Conservation (phyloP, 2,329 filamentous ascomycete genomes). For the Colletotrichum lindemuthianum region DNA sequence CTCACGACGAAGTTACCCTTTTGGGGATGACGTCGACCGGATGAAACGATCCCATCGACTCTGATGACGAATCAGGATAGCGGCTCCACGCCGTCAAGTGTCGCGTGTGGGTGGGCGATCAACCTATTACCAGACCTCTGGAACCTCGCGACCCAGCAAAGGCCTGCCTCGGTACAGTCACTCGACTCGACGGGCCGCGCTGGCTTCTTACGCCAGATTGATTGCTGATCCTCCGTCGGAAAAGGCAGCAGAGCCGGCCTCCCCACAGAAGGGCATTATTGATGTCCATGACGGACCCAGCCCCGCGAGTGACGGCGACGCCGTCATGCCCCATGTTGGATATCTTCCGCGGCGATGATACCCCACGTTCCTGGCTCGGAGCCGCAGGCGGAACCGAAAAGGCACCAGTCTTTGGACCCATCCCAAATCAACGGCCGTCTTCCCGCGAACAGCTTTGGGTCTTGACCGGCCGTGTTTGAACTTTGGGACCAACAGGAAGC, state of each 20-base stretch:
- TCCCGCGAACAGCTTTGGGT: constrained; percentile 6
- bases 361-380: background rate
- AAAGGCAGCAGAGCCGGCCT: too few species aligned
- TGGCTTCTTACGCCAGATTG: too few species aligned
- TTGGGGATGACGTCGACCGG: background rate
- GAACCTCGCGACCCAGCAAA: constrained; percentile 4
- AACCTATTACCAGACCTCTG: constrained; percentile 7
- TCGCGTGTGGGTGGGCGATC: constrained; percentile 26
- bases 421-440: constrained; percentile 9
- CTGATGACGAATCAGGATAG: constrained; percentile 11
- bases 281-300: background rate
- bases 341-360: background rate
- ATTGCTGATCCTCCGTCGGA: too few species aligned
- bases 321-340: background rate
- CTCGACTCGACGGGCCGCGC: background rate
- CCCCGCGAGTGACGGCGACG: background rate
- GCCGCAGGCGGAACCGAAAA: constrained; percentile 24
- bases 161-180: background rate
- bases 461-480: constrained; percentile 1
- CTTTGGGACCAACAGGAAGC: background rate
- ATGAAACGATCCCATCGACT: constrained; percentile 24
- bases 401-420: background rate
- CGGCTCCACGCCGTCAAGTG: constrained; percentile 17
- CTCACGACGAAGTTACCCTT: background rate
- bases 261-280: background rate